Conservation (phyloP, 768 basidiomycete species). For the Boletus insuetus region DNA sequence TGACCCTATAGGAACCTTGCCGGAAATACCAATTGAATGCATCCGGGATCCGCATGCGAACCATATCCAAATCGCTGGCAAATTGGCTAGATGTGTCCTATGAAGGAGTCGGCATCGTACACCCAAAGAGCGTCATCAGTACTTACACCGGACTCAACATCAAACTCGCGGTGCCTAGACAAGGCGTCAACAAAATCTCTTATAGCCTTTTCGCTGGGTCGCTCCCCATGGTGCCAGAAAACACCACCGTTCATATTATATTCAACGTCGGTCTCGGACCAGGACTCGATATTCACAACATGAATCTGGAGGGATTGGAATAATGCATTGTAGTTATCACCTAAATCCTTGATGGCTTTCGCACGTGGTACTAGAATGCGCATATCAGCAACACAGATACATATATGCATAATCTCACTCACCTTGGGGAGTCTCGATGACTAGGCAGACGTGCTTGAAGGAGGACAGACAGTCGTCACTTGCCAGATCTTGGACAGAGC, state of each 20-base stretch:
- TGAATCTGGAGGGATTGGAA: too few species aligned
- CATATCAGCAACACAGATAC: not conserved
- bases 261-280: not conserved
- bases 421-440: not conserved
- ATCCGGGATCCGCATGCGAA: accelerated
- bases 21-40: too few species aligned
- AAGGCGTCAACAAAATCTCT: too few species aligned
- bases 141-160: too few species aligned
- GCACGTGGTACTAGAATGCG: too few species aligned
- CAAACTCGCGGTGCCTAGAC: too few species aligned
- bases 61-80: too few species aligned
- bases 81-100: too few species aligned
- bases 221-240: not conserved
- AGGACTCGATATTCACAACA: not conserved
- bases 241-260: not conserved
- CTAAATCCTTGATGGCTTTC: too few species aligned
- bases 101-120: too few species aligned
- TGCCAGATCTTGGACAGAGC: not conserved
- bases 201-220: too few species aligned
- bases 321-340: not conserved
- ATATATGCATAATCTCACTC: not conserved
- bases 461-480: not conserved
- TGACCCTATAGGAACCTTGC: not conserved
- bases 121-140: too few species aligned
- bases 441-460: not conserved